These are phyloP conservation scores for Corymbia calophylla DNA, from an alignment of 441 rosid species.

Conservation along the genomic window DNA sequence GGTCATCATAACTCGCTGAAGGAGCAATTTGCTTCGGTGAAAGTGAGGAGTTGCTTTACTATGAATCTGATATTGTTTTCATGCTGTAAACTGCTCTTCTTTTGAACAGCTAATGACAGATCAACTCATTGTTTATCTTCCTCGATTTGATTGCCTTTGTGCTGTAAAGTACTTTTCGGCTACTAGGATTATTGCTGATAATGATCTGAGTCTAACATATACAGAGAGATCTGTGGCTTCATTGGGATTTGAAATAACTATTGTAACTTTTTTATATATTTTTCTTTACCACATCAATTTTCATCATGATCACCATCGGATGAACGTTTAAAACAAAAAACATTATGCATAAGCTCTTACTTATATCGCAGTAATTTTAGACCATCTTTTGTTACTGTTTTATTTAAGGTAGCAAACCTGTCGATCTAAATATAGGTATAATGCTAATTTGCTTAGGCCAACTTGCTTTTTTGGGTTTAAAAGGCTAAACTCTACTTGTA, in stretches of 20 bases:
- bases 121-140: not conserved
- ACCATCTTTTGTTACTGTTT: not conserved
- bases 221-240: not conserved
- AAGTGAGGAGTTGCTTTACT: conserved; percentile 16
- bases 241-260: not conserved
- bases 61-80: not conserved
- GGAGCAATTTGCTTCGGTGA: conserved; percentile 42
- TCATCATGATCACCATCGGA: not conserved
- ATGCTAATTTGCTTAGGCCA: not conserved
- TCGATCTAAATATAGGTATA: not conserved
- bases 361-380: not conserved
- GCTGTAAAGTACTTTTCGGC: not conserved
- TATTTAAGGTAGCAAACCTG: not conserved
- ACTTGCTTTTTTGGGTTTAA: not conserved
- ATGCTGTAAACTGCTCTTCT: not conserved
- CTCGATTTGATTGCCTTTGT: not conserved
- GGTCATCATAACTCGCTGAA: conserved; percentile 42
- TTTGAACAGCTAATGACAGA: not conserved
- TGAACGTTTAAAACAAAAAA: not conserved
- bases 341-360: not conserved
- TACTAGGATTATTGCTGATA: not conserved
- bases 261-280: not conserved
- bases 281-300: not conserved
- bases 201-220: not conserved
- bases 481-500: not conserved